phyloP scores from a whole-genome alignment of 345 rosid genomes.

The Psidium guajava region DNA sequence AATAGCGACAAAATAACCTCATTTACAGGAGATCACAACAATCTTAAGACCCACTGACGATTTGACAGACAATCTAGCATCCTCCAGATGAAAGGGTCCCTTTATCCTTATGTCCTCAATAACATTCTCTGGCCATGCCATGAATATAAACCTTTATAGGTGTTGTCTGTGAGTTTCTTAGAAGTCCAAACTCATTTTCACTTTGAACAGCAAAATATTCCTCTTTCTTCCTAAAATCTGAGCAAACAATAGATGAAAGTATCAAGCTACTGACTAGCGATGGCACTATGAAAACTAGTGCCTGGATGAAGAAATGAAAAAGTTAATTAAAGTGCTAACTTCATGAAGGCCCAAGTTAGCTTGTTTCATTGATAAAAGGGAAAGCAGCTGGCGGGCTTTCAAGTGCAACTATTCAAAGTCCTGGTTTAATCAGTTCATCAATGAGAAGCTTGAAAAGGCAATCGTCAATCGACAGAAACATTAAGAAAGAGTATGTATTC shows the following conservation, averaged over 20 bases:
- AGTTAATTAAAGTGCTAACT: not conserved
- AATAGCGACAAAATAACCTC: not conserved
- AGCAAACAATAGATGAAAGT: not conserved
- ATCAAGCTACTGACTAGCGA: not conserved
- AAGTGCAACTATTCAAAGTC: not conserved
- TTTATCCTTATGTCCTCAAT: not conserved
- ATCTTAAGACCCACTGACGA: not conserved
- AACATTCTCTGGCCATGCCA: not conserved
- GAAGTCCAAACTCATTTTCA: not conserved
- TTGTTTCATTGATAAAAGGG: not conserved
- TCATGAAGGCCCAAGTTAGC: not conserved
- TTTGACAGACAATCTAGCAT: not conserved
- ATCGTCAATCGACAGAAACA: not conserved
- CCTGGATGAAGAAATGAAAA: not conserved
- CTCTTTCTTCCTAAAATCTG: not conserved
- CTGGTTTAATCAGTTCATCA: not conserved
- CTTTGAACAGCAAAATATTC: not conserved
- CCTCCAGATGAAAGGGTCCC: not conserved
- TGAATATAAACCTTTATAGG: not conserved
- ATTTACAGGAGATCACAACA: not conserved
- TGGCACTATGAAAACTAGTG: not conserved
- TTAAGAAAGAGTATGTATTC: not conserved
- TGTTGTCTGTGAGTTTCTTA: not conserved
- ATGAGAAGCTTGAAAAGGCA: not conserved
- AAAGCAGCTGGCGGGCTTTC: not conserved